Base-by-base conservation (phyloP, 75 land plant genomes). In the Pinus albicaulis region DNA sequence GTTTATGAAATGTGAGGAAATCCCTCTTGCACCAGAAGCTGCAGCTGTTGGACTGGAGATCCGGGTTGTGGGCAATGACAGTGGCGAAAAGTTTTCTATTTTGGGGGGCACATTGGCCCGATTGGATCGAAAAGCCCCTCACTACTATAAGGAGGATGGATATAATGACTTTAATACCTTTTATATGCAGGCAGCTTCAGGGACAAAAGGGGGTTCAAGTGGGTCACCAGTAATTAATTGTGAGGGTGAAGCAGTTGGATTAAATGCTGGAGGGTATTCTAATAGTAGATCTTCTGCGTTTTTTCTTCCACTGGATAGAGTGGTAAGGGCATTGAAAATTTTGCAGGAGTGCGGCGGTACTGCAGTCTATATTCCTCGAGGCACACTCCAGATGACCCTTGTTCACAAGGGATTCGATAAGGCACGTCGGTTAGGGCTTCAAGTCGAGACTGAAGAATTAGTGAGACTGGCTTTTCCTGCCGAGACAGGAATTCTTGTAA, bases 141-240 rank as follows among this genome's bases (percentile, higher is more conserved):
- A n/a, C n/a, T n/a, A 86, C 56, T 95, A 92, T 76, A 92, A 92
- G 65, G 92, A 87, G 81, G 93, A 95, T 83, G 98, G 95, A 1
- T 95, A 95, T 72, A 95, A 95, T 71, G 98, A 95, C 68, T 95
- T 95, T 88, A 95, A 95, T 57, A 91, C 95, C 62, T 95, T 92
- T 77, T 95, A 95, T 84, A 86, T 92, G 89, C 83, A 92, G 93
- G 98, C 98, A 60, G 98, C 98, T 64, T 95, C 98, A 77, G 98
- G 98, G 23, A 95, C 98, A 23, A 95, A 95, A 79, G 95, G 98
- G 53, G 98, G 98, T 28, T 95, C 98, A 13, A 95, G 98, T 81
- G 98, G 98, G 8, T 95, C 98, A 26, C 98, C 98, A 63, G 98
- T 95, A 12, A 89, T 95, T 83, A 92, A 95, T 80, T 90, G 90